Evolutionary conservation across 768 basidiomycete species (phyloP).

Genomic region (Boletus subcaerulescens): DNA sequence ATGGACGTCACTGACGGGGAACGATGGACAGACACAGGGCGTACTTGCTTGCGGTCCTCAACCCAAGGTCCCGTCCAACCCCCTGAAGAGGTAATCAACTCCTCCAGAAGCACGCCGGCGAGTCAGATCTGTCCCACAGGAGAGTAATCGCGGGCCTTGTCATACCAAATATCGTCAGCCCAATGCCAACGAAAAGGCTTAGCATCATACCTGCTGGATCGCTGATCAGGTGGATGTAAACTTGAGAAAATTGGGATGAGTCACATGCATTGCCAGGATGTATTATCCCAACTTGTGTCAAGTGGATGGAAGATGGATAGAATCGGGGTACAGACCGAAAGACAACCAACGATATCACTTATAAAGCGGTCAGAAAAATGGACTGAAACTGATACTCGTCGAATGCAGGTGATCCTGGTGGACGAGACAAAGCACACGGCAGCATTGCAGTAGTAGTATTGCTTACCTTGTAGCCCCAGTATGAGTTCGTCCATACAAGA

Average conservation of each 20-base stretch:
- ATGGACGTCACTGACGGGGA: conserved; percentile 28
- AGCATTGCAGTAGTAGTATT: neutral
- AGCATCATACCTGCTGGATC: conserved; percentile 35
- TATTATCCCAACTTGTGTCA: neutral
- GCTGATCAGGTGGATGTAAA: conserved; percentile 44
- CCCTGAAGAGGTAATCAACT: conserved; percentile 27
- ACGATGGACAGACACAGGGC: neutral
- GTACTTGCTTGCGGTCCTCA: conserved; percentile 46
- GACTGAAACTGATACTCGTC: conserved; percentile 50
- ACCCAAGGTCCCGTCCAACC: conserved; percentile 49
- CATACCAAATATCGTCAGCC: neutral
- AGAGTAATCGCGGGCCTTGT: conserved; percentile 38
- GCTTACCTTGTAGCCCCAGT: conserved; percentile 39
- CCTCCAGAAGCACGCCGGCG: conserved; percentile 41
- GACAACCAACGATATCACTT: conserved; percentile 50
- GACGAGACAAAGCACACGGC: neutral
- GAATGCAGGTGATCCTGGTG: conserved; percentile 26
- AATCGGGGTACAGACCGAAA: conserved; percentile 44
- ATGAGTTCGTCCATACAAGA: conserved; percentile 49
- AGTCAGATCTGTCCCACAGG: conserved; percentile 42
- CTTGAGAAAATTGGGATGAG: conserved; percentile 54
- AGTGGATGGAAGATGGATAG: neutral
- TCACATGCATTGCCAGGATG: conserved; percentile 48
- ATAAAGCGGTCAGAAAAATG: conserved; percentile 54
- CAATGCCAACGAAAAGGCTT: neutral